Evolutionary conservation across 495 filamentous ascomycete genomes (phyloP), one percentile per base, ranked within the genome.

Genomic region (Diplogelasinospora grovesii): DNA sequence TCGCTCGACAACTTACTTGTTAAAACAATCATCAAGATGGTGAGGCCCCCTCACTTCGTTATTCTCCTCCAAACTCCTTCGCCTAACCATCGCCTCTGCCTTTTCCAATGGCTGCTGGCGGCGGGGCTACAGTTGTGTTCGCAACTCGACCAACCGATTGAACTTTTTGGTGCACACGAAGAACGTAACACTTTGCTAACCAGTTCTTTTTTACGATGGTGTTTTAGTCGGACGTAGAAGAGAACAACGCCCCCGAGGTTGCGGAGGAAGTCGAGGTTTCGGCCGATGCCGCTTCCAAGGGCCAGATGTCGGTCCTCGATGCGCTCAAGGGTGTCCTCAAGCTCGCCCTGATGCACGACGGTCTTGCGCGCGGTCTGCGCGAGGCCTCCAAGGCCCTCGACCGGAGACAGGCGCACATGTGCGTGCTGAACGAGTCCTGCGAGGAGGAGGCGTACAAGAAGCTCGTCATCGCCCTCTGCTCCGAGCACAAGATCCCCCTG

Each of bases 391-490:
- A 98, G 80, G 88, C 92, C 37, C 84, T 98, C 46, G 93, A 97
- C 71, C 78, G 92, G 55, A 85, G 93, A 52, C 86, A 98, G 77
- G 92, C 92, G 20, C 93, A 98, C 71, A 95, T 98, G 87, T 97
- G 93, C 71, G 92, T 98, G 54, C 79, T 98, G 43, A 97, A 97
- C 77, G 92, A 98, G 78, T 82, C 76, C 48, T 98, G 92, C 74
- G 92, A 97, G 74, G 93, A 98, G 79, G 92, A 98, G 77, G 90
- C 92, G 49, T 98, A 98, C 77, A 98, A 98, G 86, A 98, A 98
- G 81, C 79, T 98, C 35, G 90, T 98, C 51, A 86, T 97, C 48
- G 92, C 92, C 50, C 79, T 98, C 39, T 98, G 92, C 81, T 83
- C 79, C 37, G 92, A 97, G 77, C 92, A 98, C 75, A 92, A 94